Evolutionary conservation across 164 flowering plant genomes (phyloP), one percentile per base, ranked within the genome.

Genomic region (Magnolia kwangsiensis): DNA sequence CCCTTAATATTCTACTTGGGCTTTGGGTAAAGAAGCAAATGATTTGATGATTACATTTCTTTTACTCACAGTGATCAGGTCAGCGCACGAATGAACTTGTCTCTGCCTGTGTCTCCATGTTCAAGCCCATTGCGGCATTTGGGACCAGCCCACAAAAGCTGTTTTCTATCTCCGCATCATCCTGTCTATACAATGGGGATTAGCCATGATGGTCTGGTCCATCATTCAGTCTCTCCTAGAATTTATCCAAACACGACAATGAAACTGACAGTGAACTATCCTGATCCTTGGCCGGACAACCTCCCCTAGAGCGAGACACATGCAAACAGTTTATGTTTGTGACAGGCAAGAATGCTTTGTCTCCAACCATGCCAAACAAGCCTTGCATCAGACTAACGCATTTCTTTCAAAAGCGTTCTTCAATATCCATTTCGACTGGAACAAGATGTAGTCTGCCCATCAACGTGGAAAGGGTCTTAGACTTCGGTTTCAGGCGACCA

Each of bases 141-240:
- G 51, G 90, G 88, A 63, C 81, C 90, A 3, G 79, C 89, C 14
- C 80, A 85, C 69, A 82, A 69, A 78, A 92, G 86, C 74, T 86
- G 84, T 76, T 86, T 83, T 65, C 85, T 89, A n/a, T 89, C 98
- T 49, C 96, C 97, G 71, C 95, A 91, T 59, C 45, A 37, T 37
- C 90, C 92, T 14, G 37, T 85, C 64, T 87, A 77, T 76, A 73
- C 82, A 9, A 37, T 78, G 50, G 66, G 71, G 58, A 73, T 50
- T 74, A 68, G 72, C 9, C 51, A 74, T 71, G 67, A 50, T 69
- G 82, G 69, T 55, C 21, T 50, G 50, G 65, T n/a, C 24, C 70
- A 79, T 72, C 23, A 49, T 18, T 75, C 75, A n/a, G 27, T 63
- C 66, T 66, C 76, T 51, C 18, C 70, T 7, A 51, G 37, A 27